Percentiles rank a stretch among this genome's conserved stretches.
These are phyloP conservation scores for Acacia concinna DNA, from an alignment of 331 rosid species.

Conservation along the genomic window DNA sequence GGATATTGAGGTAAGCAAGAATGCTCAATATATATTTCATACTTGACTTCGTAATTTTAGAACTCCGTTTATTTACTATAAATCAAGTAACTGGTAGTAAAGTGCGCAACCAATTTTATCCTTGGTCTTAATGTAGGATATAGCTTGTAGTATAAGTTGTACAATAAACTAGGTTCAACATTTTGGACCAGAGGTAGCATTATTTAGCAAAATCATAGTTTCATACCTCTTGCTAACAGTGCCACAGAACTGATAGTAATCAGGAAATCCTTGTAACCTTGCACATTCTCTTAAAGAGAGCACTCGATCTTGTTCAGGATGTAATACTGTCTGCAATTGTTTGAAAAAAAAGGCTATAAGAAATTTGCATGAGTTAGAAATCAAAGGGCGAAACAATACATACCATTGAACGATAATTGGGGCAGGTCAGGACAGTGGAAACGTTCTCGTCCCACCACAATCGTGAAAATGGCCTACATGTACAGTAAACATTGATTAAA, in stretches of 20 bases:
- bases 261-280: conserved; percentile 94
- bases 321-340: conserved; percentile 57
- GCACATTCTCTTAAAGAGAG: conserved; percentile 81
- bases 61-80: background rate
- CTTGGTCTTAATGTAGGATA: too few relatives aligned
- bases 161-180: too few relatives aligned
- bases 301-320: conserved; percentile 89
- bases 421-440: conserved; percentile 78
- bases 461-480: conserved; percentile 80
- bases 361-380: conserved; percentile 24
- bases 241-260: conserved; percentile 75
- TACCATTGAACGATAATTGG: conserved; percentile 74
- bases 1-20: background rate
- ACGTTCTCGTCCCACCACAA: conserved; percentile 99
- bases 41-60: background rate
- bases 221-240: conserved; percentile 67
- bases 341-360: conserved; percentile 23
- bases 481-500: conserved; percentile 11
- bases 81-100: too few relatives aligned
- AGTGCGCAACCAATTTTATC: too few relatives aligned
- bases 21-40: background rate
- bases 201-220: background rate
- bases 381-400: conserved; percentile 38
- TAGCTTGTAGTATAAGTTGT: too few relatives aligned
- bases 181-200: too few relatives aligned